Evolutionary conservation across 2,329 filamentous ascomycete genomes (phyloP).

Genomic region (Apiospora sp.): DNA sequence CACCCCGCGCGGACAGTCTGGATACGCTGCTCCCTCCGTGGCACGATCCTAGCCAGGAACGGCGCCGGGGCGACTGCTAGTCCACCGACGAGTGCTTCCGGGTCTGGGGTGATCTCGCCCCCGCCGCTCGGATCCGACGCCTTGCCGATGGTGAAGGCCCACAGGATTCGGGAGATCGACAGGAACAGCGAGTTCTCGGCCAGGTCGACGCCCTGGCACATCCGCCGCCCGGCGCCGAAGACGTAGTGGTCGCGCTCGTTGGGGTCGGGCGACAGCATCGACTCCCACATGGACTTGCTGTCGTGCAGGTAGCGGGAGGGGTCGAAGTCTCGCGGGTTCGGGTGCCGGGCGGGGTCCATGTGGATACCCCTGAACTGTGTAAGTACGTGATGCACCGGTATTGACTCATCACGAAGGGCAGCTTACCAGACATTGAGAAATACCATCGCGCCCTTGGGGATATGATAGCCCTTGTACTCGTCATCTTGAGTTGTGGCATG

Average conservation of each 20-base stretch:
- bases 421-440: constrained; percentile 51
- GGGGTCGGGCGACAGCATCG: constrained; percentile 3
- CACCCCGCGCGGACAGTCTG: not conserved
- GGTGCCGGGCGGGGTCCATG: constrained; percentile 31
- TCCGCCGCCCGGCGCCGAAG: constrained; percentile 57
- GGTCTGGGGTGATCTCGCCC: not conserved
- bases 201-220: constrained; percentile 56
- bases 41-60: not conserved
- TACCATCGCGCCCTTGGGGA: constrained; percentile 54
- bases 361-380: constrained; percentile 28
- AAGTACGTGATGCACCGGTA: not conserved
- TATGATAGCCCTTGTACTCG: constrained; percentile 52
- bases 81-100: not conserved
- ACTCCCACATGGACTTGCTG: not conserved
- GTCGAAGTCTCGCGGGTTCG: constrained; percentile 31
- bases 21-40: not conserved
- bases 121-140: not conserved
- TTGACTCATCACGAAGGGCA: not conserved
- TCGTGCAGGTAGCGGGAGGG: constrained; percentile 31
- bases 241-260: constrained; percentile 43
- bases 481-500: constrained; percentile 53
- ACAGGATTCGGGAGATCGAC: constrained; percentile 52
- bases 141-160: constrained; percentile 52
- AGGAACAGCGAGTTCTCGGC: constrained; percentile 54
- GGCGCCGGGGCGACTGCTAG: not conserved